Base-by-base conservation (phyloP, 805 yeast species). In the Lipomyces spencermartinsiae region DNA sequence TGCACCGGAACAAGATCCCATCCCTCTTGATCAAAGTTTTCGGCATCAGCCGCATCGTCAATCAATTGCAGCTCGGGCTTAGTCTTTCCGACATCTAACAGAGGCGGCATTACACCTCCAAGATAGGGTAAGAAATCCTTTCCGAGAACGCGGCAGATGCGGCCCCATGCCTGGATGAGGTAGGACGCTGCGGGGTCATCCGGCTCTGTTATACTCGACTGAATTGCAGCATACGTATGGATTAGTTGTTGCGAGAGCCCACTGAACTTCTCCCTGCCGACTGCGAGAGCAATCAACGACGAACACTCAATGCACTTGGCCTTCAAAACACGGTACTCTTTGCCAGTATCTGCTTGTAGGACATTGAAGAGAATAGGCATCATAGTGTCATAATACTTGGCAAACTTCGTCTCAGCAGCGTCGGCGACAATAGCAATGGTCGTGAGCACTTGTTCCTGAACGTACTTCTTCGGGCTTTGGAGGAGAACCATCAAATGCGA, bases 391-490 rank as follows among this genome's bases (percentile, higher is more conserved):
- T 93, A 95, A 78, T 95, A 95, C 80, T 93, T 94, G 74, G 87
- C 84, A 77, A 95, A 95, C 76, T 90, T 90, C 70, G 85, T 85
- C 79, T 92, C 92, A 2, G 98, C 97, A 16, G 97, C 96, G 80
- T 94, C 98, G 1, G 99, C 99, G 72, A 94, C 93, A 73, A 93
- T 91, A 25, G 98, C 97, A 78, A 95, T 93, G 0, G 98, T 95
- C 10, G 98, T 93, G 66, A 95, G 84, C 16, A 93, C 98, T 81
- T 95, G 99, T 77, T 95, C 99, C 80, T 95, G 98, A 58, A 95
- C 97, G 75, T 93, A 95, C 72, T 93, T 85, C 78, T 93, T 92
- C 51, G 96, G 95, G 67, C 93, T 86, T 77, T 91, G 93, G 66
- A 95, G 83, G 33, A 94, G 82, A 0, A 86, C 88, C 65, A 95